Evolutionary conservation across 129 eudicot species (phyloP).

Genomic region (Escallonia rubra): DNA sequence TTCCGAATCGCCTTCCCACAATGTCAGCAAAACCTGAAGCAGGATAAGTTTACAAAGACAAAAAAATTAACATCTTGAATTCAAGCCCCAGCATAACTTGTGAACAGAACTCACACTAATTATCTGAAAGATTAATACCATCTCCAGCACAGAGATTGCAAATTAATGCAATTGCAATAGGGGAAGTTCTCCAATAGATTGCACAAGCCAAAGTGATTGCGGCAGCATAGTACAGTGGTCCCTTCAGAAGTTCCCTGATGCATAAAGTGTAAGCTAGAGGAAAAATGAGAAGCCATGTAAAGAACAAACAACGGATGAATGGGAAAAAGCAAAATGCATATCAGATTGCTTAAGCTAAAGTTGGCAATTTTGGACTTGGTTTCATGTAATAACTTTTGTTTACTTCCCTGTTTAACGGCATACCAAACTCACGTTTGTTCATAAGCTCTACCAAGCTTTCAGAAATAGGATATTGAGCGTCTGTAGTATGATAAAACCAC

Average conservation of each 20-base stretch:
- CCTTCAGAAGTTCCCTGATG: constrained; percentile 73
- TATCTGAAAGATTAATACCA: constrained; percentile 33
- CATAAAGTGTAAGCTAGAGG: constrained; percentile 11
- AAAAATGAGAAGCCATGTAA: background rate
- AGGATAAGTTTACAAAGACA: background rate
- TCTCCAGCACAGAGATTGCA: constrained; percentile 98
- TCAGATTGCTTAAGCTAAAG: background rate
- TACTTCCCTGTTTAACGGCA: no score
- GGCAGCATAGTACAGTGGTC: constrained; percentile 72
- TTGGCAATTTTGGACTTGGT: background rate
- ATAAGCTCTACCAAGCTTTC: no score
- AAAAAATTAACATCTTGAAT: background rate
- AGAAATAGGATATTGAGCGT: no score
- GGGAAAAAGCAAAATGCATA: background rate
- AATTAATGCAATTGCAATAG: constrained; percentile 67
- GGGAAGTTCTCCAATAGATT: constrained; percentile 77
- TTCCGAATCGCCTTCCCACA: constrained; percentile 75
- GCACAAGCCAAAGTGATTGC: constrained; percentile 66
- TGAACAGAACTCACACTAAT: background rate
- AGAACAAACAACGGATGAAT: background rate
- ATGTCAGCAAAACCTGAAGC: constrained; percentile 76
- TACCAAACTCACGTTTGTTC: no score
- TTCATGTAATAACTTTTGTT: no score
- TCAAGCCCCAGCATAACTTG: background rate
- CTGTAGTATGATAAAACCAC: no score